phyloP scores from a whole-genome alignment of 2,329 filamentous ascomycete species.

The Chrysoporthe deuterocubensis region DNA sequence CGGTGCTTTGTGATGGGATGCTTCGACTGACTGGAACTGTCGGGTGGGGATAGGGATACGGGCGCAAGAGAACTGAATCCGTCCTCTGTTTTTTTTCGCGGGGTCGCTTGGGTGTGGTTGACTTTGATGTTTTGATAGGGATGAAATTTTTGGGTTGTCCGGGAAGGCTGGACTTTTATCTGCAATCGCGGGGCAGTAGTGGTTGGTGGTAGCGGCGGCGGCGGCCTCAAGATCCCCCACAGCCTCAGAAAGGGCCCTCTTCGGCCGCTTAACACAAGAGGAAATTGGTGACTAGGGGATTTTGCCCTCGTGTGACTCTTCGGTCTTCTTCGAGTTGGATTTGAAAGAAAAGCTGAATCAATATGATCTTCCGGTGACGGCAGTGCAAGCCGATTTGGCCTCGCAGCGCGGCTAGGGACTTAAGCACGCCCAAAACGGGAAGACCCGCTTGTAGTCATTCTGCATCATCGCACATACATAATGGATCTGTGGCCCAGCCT shows the following conservation, averaged over 20 bases:
- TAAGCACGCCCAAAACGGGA: constrained; percentile 22
- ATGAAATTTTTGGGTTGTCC: constrained; percentile 26
- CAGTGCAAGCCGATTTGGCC: constrained; percentile 7
- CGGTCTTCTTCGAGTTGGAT: not conserved
- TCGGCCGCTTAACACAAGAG: not conserved
- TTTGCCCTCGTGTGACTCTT: not conserved
- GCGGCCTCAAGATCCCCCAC: not conserved
- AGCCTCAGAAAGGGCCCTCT: not conserved
- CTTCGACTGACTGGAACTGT: not conserved
- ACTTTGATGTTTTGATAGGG: constrained; percentile 20
- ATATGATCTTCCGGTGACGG: constrained; percentile 22
- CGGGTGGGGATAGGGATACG: not conserved
- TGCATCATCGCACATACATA: constrained; percentile 23
- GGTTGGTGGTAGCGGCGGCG: not conserved
- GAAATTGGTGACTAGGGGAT: not conserved
- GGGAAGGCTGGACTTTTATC: constrained; percentile 27
- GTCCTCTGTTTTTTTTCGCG: constrained; percentile 2
- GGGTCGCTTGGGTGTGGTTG: constrained; percentile 22
- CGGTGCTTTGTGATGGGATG: constrained; percentile 22
- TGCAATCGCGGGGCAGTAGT: constrained; percentile 28
- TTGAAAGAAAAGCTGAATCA: constrained; percentile 2
- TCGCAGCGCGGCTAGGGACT: constrained; percentile 1
- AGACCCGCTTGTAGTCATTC: constrained; percentile 28
- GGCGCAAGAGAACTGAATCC: constrained; percentile 2
- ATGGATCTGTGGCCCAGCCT: not conserved